Percentiles rank a stretch among this genome's conserved stretches.
These are phyloP conservation scores for Madurella fahalii DNA, from an alignment of 2,329 filamentous ascomycete genomes.

Conservation along the genomic window DNA sequence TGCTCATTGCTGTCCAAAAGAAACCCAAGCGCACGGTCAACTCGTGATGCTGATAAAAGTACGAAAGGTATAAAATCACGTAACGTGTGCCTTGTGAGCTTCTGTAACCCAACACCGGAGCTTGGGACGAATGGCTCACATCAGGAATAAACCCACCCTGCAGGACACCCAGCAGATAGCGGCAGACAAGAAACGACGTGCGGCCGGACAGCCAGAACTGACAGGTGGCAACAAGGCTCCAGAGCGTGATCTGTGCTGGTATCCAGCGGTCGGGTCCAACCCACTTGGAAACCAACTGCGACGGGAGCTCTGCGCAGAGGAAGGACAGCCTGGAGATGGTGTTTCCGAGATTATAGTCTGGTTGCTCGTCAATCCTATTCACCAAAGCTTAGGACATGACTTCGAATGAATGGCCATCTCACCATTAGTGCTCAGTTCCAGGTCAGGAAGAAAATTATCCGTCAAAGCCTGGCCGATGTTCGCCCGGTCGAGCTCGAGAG, in stretches of 20 bases:
- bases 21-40: constrained; percentile 37
- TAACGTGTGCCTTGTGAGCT: constrained; percentile 6
- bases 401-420: not conserved
- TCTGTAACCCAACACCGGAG: not conserved
- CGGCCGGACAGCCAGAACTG: constrained; percentile 42
- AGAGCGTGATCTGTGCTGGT: constrained; percentile 53
- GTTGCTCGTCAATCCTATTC: not conserved
- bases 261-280: constrained; percentile 58
- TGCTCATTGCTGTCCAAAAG: constrained; percentile 40
- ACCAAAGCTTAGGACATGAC: not conserved
- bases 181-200: constrained; percentile 37
- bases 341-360: constrained; percentile 46
- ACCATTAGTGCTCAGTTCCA: constrained; percentile 44
- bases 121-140: constrained; percentile 24
- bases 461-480: constrained; percentile 46
- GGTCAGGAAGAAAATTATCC: constrained; percentile 44
- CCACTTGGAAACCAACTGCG: constrained; percentile 56
- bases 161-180: constrained; percentile 38
- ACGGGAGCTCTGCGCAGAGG: constrained; percentile 55
- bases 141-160: constrained; percentile 47
- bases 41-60: constrained; percentile 42
- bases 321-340: constrained; percentile 48
- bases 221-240: constrained; percentile 49
- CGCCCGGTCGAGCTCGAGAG: constrained; percentile 47
- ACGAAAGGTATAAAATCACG: constrained; percentile 41